phyloP scores from a whole-genome alignment of 441 rosid genomes.

The Mallotus repandus region DNA sequence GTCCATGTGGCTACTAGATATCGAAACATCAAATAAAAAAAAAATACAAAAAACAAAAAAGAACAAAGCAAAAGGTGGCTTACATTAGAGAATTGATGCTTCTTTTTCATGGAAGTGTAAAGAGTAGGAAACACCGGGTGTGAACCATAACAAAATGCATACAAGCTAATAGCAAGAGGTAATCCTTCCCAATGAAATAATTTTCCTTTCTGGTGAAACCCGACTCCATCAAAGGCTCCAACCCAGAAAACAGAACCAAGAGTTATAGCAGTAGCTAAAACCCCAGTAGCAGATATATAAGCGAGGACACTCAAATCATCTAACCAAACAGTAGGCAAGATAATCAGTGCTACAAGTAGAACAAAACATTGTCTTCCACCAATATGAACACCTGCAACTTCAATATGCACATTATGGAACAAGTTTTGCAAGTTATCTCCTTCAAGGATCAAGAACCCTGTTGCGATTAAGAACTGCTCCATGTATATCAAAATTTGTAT shows the following conservation, averaged over 20 bases:
- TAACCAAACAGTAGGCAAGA: constrained; percentile 83
- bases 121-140: constrained; percentile 91
- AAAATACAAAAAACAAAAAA: too few species aligned
- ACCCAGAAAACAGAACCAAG: constrained; percentile 63
- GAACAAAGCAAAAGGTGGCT: constrained; percentile 24
- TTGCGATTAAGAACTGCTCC: constrained; percentile 77
- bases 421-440: constrained; percentile 76
- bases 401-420: constrained; percentile 44
- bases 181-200: constrained; percentile 53
- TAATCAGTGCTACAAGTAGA: constrained; percentile 61
- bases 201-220: constrained; percentile 51
- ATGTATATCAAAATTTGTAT: constrained; percentile 56
- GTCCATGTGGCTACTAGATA: too few species aligned
- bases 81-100: constrained; percentile 72
- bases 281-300: constrained; percentile 84
- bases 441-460: constrained; percentile 83
- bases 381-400: constrained; percentile 41
- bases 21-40: too few species aligned
- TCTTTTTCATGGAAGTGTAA: constrained; percentile 74
- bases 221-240: constrained; percentile 72
- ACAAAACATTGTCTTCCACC: constrained; percentile 58
- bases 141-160: constrained; percentile 82
- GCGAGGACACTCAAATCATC: constrained; percentile 71
- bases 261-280: constrained; percentile 68
- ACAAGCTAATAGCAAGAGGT: constrained; percentile 74